phyloP scores from a whole-genome alignment of 306 rosid genomes.

The Cercis canadensis region DNA sequence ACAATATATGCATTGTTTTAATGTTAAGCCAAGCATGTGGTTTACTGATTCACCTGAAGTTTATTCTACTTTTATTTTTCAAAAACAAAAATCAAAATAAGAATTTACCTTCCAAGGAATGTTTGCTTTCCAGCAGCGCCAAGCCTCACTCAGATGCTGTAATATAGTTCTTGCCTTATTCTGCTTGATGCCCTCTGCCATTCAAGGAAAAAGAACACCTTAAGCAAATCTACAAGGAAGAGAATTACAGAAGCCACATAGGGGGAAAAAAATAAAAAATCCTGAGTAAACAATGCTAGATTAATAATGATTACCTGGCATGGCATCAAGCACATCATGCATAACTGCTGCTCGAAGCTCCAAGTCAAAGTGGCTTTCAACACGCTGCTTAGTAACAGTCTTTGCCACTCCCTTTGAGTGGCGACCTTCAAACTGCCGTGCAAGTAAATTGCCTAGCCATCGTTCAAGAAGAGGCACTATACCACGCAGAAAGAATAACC shows the following conservation, averaged over 20 bases:
- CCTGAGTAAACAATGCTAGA: not conserved
- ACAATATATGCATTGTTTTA: not conserved
- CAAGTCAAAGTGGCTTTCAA: slow-evolving; percentile 96
- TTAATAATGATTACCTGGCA: slow-evolving; percentile 67
- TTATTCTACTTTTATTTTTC: not conserved
- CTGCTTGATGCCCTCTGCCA: slow-evolving; percentile 95
- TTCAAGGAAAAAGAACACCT: slow-evolving; percentile 2
- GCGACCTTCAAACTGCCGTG: slow-evolving; percentile 97
- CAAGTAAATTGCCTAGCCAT: slow-evolving; percentile 97
- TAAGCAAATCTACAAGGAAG: slow-evolving; percentile 7
- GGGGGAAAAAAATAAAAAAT: not conserved
- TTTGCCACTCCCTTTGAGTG: slow-evolving; percentile 99
- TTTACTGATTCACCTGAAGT: too few relatives aligned
- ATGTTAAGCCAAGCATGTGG: too few relatives aligned
- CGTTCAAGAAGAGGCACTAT: slow-evolving; percentile 96
- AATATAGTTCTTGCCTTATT: slow-evolving; percentile 94
- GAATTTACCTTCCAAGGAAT: slow-evolving; percentile 94
- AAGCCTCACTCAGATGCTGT: slow-evolving; percentile 99
- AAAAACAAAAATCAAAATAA: not conserved
- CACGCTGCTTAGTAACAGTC: slow-evolving; percentile 99
- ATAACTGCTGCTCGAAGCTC: slow-evolving; percentile 99
- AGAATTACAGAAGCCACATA: slow-evolving; percentile 6
- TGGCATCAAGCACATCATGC: slow-evolving; percentile 99
- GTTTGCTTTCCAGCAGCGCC: slow-evolving; percentile 99
- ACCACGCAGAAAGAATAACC: slow-evolving; percentile 98